Base-by-base conservation (phyloP, 2,329 filamentous ascomycete genomes). In the Hirsutella rhossiliensis region DNA sequence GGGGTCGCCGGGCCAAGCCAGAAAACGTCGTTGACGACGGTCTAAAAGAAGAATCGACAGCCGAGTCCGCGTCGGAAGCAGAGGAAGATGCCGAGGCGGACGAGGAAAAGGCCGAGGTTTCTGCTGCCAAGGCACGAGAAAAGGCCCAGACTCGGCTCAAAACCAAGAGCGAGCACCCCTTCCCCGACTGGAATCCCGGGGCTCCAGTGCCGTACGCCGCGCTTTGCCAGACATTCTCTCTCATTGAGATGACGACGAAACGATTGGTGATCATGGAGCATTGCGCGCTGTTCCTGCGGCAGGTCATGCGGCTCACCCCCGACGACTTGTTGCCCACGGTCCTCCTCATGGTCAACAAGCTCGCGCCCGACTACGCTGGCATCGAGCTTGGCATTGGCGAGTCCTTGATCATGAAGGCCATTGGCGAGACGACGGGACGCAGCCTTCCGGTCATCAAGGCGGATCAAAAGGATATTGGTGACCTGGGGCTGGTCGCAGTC, bases 321-420 rank as follows among this genome's bases (percentile, higher is more conserved):
- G 73, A 81, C 15, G 92, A 98, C 59, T 73, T 98, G 18, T 73
- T 96, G 2, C 81, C 89, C 0, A 95, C 87, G 0, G 82, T 97
- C 20, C 73, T 95, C 49, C 77, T 98, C 28, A 97, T 98, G 92
- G 86, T 95, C 62, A 96, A 96, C 66, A 97, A 97, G 62, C 78
- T 98, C 23, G 92, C 92, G 3, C 90, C 92, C 3, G 92, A 98
- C 58, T 98, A 96, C 61, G 84, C 89, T 38, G 92, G 92, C 18
- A 89, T 98, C 49, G 92, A 98, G 64, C 74, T 98, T 28, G 92
- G 92, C n/a, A 98, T 98, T 54, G 92, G 92, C 45, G 92, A 98
- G 65, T 97, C 90, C 1, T 66, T 98, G 27, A 96, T 98, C 56
- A 97, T 97, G 89, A 98, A 97, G 62, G 87, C 92, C 5, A 94